Evolutionary conservation across 2,329 filamentous ascomycete genomes (phyloP), one percentile per base, ranked within the genome.

Genomic region (Fusarium sp.): DNA sequence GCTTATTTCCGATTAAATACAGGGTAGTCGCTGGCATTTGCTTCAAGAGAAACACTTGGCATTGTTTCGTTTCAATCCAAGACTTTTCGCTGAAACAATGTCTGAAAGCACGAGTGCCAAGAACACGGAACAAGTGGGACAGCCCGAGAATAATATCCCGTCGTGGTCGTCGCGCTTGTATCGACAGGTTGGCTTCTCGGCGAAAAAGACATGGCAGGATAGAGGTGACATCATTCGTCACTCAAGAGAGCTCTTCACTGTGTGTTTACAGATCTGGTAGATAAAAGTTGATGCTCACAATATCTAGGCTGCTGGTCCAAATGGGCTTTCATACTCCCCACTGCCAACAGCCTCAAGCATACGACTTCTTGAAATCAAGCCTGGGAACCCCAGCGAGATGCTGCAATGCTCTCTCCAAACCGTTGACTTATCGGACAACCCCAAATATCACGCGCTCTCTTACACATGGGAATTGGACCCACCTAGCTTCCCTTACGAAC

Each of bases 141-240:
- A 40, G 5, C 2, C 9, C 8, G 21, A 15, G 3, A 25, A 7
- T 3, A 37, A 38, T 6, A 3, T 2, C 3, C 57, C 44, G 21
- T 40, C 44, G 1, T 52, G 33, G n/a, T 30, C 44, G 21, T 60
- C 44, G 10, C 21, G 16, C 2, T 4, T 60, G 8, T 60, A 25
- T 25, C 57, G 57, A 9, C 44, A 53, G 1, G 44, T 52, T 40
- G 25, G 44, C 1, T 60, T 52, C 25, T 38, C 57, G 6, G 57
- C 57, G 10, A 52, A 32, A 8, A 60, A 60, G 33, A 53, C 33
- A 3, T 60, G 57, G 57, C 57, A 60, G 32, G 44, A 60, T 11
- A 52, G 57, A 32, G 44, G 44, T 21, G 44, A 40, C 25, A 53
- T 60, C n/a, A 53, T 60, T 15, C 57, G 57, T 9, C 44, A 60